Base-by-base conservation (phyloP, 116 monocot species). In the Papilionanthe hybrid region DNA sequence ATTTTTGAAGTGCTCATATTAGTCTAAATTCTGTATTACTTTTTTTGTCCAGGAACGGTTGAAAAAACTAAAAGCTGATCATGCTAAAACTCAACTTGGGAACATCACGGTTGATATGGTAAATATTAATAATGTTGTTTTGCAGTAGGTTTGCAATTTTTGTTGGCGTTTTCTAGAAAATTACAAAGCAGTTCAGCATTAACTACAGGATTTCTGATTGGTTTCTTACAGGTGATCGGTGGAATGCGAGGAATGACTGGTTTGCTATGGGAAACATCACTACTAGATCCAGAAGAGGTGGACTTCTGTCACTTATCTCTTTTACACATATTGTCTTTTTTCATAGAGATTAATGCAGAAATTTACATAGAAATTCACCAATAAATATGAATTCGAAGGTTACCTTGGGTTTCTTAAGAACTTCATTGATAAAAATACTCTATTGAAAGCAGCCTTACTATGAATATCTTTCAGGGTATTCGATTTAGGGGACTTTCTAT, bases 201-300 rank as follows among this genome's bases (percentile, higher is more conserved):
- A 48, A 23, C 0, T 72, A 50, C 18, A 41, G 10, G 18, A 47
- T 81, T 60, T 25, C 49, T 79, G 42, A 77, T 65, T 49, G 27
- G 43, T 53, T 80, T 82, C 32, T 77, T 11, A 23, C 76, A 99
- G 99, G 99, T 99, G 55, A 86, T 99, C 79, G 93, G 99, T 80
- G 99, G 99, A 83, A 99, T 99, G 99, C 92, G 99, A 85, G 99
- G 95, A 85, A 99, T 95, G 93, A 92, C 84, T 67, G 99, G 90
- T 74, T 85, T 99, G 79, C 83, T 95, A 42, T 99, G 99, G 95
- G 99, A 99, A 83, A 87, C 93, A 76, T 99, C 99, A 65, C 82
- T 95, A 81, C 92, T 99, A 82, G 99, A 99, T 84, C 93, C 99
- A 66, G 93, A 99, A 55, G 95, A 99, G 95, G 99, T 95, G 76